Evolutionary conservation across 2,329 filamentous ascomycete species (phyloP), one percentile per base, ranked within the genome.

Genomic region (Paecilomyces sp.): DNA sequence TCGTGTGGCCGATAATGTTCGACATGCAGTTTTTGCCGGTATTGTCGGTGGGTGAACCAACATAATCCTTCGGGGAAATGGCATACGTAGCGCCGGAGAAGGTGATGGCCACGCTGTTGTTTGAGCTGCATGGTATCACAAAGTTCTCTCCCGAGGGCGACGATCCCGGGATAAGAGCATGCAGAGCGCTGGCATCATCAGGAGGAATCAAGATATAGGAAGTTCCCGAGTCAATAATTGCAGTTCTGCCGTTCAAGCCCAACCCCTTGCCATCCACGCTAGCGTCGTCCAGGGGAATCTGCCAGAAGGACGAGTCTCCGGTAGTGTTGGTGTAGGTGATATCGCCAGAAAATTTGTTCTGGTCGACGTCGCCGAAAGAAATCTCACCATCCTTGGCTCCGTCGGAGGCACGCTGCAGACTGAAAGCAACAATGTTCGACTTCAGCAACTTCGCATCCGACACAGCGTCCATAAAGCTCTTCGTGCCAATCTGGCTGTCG

Each of bases 141-240:
- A 85, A 96, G 1, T 85, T 86, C 57, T 84, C 79, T 13, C 83
- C 85, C 41, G 85, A 77, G 5, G 78, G 79, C 28, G 75, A 73
- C 1, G 86, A 85, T 12, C 83, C 86, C 0, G 87, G 83, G 36
- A 96, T 86, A 31, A 85, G 74, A 33, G 80, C 77, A 74, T 95
- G 90, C 6, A 96, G 70, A 9, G 81, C 79, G 53, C 82, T 79
- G 1, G 91, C 89, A 67, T 92, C 87, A 2, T 77, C 76, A 0
- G 80, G 74, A 0, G 91, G 89, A 5, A 90, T 85, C 63, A 96
- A 86, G 30, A 91, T 83, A 71, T 88, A 94, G 0, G 88, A 90
- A 0, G 91, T 94, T 56, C 91, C 91, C 0, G 90, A 92, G 73
- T 96, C 92, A 65, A 96, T 87, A 70, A 92, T 91, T 33, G 88